Evolutionary conservation across 2,329 filamentous ascomycete species (phyloP), one percentile per base, ranked within the genome.

Genomic region (Fusarium sp.): DNA sequence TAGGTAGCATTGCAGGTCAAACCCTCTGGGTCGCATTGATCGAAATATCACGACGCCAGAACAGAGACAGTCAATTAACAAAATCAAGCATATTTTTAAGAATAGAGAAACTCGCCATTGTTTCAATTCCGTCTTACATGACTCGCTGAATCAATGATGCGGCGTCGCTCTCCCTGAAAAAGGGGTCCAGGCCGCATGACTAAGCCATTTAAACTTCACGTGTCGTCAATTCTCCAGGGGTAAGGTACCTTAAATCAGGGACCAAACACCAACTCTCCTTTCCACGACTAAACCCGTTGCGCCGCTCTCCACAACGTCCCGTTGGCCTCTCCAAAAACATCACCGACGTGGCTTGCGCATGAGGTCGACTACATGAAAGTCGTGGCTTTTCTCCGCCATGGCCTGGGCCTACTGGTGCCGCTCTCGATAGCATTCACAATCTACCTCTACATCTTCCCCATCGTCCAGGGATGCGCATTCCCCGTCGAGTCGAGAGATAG

Each of bases 391-490:
- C 84, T 90, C 79, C 87, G 88, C 84, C 84, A 86, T 85, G 86
- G 82, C 80, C 82, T 90, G 80, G 84, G 86, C 78, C 76, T 89
- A 56, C 64, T 83, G 77, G 78, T 81, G 73, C 91, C 93, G 54
- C 78, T 95, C 79, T 91, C 93, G 65, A 77, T 95, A 78, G 82
- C 89, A 72, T 89, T 89, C 78, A 94, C 93, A 57, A 77, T 91
- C 73, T 97, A 95, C 83, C 87, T 98, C 59, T 98, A 98, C 84
- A 85, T 95, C 42, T 98, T 97, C 80, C 95, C 96, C 14, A 78
- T 93, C 75, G 92, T 97, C 78, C 88, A 90, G 73, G 88, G 89
- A 78, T 98, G 95, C 85, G 90, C 88, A 41, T 98, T 98, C 82
- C 94, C 95, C 16, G 80, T 84, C 72, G 86, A 84, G 39, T 84